These are phyloP conservation scores for Phytophthora sp. DNA, from an alignment of 352 stramenopile species.

Conservation along the genomic window DNA sequence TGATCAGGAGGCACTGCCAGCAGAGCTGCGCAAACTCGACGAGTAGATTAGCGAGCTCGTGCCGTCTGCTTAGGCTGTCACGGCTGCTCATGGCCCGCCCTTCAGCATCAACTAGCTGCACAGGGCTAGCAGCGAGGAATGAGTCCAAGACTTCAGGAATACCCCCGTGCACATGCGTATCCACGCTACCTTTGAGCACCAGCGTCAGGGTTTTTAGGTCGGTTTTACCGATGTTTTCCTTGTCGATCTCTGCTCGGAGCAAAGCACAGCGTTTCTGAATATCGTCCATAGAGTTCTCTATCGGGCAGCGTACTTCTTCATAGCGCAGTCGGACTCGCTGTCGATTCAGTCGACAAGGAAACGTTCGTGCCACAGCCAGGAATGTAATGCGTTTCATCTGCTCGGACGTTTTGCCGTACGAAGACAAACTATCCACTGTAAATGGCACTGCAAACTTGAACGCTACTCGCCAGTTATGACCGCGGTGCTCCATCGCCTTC, in stretches of 20 bases:
- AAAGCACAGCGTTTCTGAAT: constrained; percentile 66
- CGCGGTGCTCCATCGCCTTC: constrained; percentile 19
- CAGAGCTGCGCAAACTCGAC: constrained; percentile 65
- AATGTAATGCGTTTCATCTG: constrained; percentile 77
- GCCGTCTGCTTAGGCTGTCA: constrained; percentile 40
- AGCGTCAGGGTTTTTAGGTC: constrained; percentile 81
- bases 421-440: constrained; percentile 32
- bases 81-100: constrained; percentile 40
- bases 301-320: constrained; percentile 64
- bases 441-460: constrained; percentile 70
- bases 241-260: constrained; percentile 61
- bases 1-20: constrained; percentile 64
- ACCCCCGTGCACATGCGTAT: constrained; percentile 80
- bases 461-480: constrained; percentile 12
- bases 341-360: constrained; percentile 58
- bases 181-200: constrained; percentile 81
- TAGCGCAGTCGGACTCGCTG: constrained; percentile 44
- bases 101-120: constrained; percentile 36
- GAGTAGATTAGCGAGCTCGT: constrained; percentile 59
- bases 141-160: constrained; percentile 77
- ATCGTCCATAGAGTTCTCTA: constrained; percentile 82
- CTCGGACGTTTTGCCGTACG: constrained; percentile 70
- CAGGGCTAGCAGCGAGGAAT: constrained; percentile 42
- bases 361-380: constrained; percentile 43
- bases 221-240: constrained; percentile 45